phyloP scores from a whole-genome alignment of 129 eudicot genomes.

The Scalesia atractyloides region DNA sequence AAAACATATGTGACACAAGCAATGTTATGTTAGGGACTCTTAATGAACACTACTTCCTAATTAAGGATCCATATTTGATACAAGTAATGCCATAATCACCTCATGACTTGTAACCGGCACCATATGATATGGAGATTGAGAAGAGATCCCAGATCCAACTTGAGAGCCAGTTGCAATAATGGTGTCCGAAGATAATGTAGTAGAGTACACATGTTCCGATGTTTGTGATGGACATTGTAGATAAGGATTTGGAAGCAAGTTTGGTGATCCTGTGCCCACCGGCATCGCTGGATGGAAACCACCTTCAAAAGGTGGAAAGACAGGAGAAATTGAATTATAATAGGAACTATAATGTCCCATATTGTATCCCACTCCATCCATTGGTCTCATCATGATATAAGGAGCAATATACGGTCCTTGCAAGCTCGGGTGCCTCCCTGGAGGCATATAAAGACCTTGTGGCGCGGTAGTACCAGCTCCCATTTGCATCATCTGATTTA shows the following conservation, averaged over 20 bases:
- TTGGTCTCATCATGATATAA: slow-evolving; percentile 14
- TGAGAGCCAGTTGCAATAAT: neutral
- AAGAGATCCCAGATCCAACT: neutral
- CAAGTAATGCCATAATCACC: neutral
- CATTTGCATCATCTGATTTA: slow-evolving; percentile 34
- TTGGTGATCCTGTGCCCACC: slow-evolving; percentile 7
- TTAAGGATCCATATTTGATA: neutral
- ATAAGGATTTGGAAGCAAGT: slow-evolving; percentile 7
- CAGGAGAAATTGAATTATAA: neutral
- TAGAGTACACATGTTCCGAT: neutral
- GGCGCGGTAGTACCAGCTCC: slow-evolving; percentile 1
- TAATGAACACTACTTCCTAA: too few species aligned
- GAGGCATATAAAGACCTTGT: slow-evolving; percentile 23
- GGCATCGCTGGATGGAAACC: slow-evolving; percentile 9
- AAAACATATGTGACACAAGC: too few species aligned
- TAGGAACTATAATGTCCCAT: neutral
- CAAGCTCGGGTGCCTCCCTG: slow-evolving; percentile 2
- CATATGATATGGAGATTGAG: too few species aligned
- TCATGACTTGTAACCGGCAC: neutral
- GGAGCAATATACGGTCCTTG: slow-evolving; percentile 25
- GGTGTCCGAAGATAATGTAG: slow-evolving; percentile 17
- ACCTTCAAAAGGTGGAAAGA: slow-evolving; percentile 14
- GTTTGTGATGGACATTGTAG: slow-evolving; percentile 7
- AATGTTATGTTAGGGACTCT: too few species aligned
- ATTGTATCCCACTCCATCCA: slow-evolving; percentile 13